These are phyloP conservation scores for Tuctoria greenei DNA, from an alignment of 176 grass and related monocot genomes.

Conservation along the genomic window DNA sequence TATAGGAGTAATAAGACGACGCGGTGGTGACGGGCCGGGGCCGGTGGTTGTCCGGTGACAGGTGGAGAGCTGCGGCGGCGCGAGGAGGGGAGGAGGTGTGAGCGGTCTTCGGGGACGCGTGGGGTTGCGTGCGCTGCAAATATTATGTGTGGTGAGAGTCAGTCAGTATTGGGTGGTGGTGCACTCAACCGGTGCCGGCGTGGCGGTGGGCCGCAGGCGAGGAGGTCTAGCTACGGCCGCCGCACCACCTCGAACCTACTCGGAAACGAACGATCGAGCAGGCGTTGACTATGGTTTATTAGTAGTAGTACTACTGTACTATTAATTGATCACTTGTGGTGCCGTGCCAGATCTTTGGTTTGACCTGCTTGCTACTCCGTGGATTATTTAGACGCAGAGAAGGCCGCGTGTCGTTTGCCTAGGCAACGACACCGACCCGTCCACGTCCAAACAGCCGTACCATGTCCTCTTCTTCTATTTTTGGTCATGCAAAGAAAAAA, in stretches of 20 bases:
- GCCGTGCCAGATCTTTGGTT: not conserved
- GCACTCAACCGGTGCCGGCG: too few species aligned
- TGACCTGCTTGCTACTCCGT: not conserved
- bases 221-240: too few species aligned
- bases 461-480: too few species aligned
- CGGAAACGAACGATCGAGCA: not conserved
- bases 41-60: not conserved
- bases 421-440: not conserved
- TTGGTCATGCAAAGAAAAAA: too few species aligned
- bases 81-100: not conserved
- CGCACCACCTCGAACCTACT: too few species aligned
- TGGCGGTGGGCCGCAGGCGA: too few species aligned
- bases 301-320: too few species aligned
- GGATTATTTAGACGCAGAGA: not conserved
- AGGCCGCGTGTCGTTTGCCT: not conserved
- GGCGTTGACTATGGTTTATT: not conserved
- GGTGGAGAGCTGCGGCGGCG: conserved; percentile 34
- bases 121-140: not conserved
- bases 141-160: not conserved
- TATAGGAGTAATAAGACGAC: conserved; percentile 1
- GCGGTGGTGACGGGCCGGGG: not conserved
- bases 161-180: too few species aligned
- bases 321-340: not conserved
- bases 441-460: too few species aligned
- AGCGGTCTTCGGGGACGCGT: too few species aligned